Percentiles rank a stretch among this genome's conserved stretches.
Evolutionary conservation across 108 stramenopile species (phyloP).

Genomic region (Cyclotella distinguenda): DNA sequence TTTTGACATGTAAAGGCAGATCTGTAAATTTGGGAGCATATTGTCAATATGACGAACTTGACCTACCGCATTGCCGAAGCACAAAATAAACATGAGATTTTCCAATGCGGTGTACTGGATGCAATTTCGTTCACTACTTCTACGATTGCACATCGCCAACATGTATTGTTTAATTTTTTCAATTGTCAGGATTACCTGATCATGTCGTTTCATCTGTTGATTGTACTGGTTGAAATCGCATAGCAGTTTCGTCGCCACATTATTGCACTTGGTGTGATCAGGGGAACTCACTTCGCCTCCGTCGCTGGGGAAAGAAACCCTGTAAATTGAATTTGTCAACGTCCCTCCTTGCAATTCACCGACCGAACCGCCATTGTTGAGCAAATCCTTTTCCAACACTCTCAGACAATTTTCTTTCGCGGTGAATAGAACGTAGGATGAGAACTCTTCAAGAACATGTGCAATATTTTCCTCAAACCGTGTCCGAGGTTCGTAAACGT

Average conservation of each 20-base stretch:
- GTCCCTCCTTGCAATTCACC: slow-evolving; percentile 64
- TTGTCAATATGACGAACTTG: slow-evolving; percentile 72
- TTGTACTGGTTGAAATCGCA: slow-evolving; percentile 20
- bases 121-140: slow-evolving; percentile 15
- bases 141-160: slow-evolving; percentile 56
- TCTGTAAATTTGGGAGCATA: slow-evolving; percentile 60
- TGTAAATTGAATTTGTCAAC: slow-evolving; percentile 55
- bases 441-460: slow-evolving; percentile 44
- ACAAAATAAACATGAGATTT: slow-evolving; percentile 69
- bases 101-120: slow-evolving; percentile 38
- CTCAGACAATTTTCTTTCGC: slow-evolving; percentile 34
- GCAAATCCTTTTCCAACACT: slow-evolving; percentile 53
- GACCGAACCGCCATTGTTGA: slow-evolving; percentile 26
- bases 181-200: slow-evolving; percentile 33
- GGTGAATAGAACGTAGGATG: slow-evolving; percentile 50
- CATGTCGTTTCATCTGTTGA: slow-evolving; percentile 16
- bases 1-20: slow-evolving; percentile 65
- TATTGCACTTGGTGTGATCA: slow-evolving; percentile 7
- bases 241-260: slow-evolving; percentile 33
- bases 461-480: slow-evolving; percentile 45
- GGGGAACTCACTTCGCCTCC: slow-evolving; percentile 18
- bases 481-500: slow-evolving; percentile 44
- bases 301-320: slow-evolving; percentile 35
- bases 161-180: slow-evolving; percentile 56
- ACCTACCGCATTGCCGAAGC: slow-evolving; percentile 53